Evolutionary conservation across 1,284 basidiomycete species (phyloP).

Genomic region (Vanrija pseudolonga): DNA sequence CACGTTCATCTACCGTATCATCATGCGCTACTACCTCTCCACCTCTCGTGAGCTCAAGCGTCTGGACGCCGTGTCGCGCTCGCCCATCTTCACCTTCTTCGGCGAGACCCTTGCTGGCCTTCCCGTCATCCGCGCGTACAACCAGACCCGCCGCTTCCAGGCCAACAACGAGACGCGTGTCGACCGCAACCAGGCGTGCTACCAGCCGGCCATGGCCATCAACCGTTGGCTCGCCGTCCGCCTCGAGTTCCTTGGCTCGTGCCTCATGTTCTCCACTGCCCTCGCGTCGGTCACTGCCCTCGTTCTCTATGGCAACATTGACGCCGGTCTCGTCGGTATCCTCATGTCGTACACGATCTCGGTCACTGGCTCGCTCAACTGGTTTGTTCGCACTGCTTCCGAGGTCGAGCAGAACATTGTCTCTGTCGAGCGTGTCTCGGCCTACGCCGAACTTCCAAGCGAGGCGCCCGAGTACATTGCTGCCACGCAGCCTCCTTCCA

Average conservation of each 20-base stretch:
- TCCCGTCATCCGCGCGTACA: constrained; percentile 75
- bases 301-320: constrained; percentile 60
- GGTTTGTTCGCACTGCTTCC: constrained; percentile 82
- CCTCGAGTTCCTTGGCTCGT: constrained; percentile 72
- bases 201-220: constrained; percentile 53
- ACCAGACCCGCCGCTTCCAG: constrained; percentile 69
- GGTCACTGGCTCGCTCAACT: constrained; percentile 71
- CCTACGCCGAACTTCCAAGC: constrained; percentile 65
- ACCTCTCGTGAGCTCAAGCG: constrained; percentile 90
- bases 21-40: constrained; percentile 85
- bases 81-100: constrained; percentile 85
- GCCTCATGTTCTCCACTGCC: constrained; percentile 74
- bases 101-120: constrained; percentile 81
- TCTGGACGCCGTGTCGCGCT: constrained; percentile 81
- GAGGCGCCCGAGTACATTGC: constrained; percentile 74
- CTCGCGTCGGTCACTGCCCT: constrained; percentile 67
- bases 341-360: constrained; percentile 81
- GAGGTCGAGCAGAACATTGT: constrained; percentile 95
- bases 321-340: constrained; percentile 87
- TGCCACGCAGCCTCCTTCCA: constrained; percentile 57
- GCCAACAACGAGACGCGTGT: constrained; percentile 69
- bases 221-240: constrained; percentile 55
- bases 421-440: constrained; percentile 66
- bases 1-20: constrained; percentile 66
- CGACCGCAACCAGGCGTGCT: constrained; percentile 57